Evolutionary conservation across 257 asterid species (phyloP), one percentile per base, ranked within the genome.

Genomic region (Lantana camara): DNA sequence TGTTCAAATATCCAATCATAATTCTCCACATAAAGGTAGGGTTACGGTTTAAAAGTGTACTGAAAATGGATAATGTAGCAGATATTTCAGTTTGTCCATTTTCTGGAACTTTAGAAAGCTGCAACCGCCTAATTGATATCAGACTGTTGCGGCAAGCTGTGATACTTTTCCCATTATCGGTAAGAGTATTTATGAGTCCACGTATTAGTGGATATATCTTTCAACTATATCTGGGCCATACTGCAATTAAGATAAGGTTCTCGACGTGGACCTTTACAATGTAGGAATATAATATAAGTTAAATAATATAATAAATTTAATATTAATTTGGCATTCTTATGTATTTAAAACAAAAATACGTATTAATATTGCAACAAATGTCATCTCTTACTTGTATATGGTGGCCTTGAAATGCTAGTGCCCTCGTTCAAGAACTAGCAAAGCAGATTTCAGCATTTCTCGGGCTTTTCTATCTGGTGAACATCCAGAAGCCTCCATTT

Each of bases 381-480:
- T 54, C n/a, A n/a, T n/a, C n/a, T n/a, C 70, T 73, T 59, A 57
- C 78, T 30, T 29, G 59, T 50, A 22, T 21, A 27, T 57, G 15
- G 27, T 29, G 37, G 12, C 14, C 19, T 24, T 35, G 40, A 13
- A 10, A 35, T 35, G 40, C 62, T 69, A 74, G 55, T 73, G 84
- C 70, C 80, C 75, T 42, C 63, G 90, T 56, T 80, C 90, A 54
- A 89, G 87, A 58, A 63, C 44, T 50, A 57, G 34, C 73, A 79
- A 14, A 46, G 98, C 91, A 57, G 87, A 79, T 63, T 82, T 84
- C 71, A 89, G 83, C 85, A 87, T 60, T 77, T 85, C 91, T 47
- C 90, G 87, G 13, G 98, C 97, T 79, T 89, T 89, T 72, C 95
- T 85, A 65, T 92, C 98, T 3, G 98, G 96, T 15, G 93, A 75